Conservation (phyloP, 108 stramenopile species). For the Schizochytrium sp. region DNA sequence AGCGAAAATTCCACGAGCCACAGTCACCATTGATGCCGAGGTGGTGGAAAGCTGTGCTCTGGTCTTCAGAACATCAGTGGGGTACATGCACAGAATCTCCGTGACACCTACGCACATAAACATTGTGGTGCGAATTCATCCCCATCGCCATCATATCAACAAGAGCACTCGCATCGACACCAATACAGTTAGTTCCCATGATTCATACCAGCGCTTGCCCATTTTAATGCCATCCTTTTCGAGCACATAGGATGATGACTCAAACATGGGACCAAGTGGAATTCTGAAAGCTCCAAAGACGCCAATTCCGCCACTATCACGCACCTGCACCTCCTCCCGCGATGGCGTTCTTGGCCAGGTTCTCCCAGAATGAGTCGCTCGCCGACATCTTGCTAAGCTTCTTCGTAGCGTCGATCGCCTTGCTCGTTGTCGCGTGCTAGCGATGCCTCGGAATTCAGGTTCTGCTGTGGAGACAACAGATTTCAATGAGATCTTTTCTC, state of each 20-base stretch:
- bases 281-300: background rate
- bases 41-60: conserved; percentile 67
- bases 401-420: too few species aligned
- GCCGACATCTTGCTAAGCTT: background rate
- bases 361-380: conserved; percentile 44
- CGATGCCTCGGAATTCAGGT: too few species aligned
- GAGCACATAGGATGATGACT: too few species aligned
- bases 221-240: too few species aligned
- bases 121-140: background rate
- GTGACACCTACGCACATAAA: conserved; percentile 29
- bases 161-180: background rate
- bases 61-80: conserved; percentile 70
- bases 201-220: too few species aligned
- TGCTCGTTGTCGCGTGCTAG: too few species aligned
- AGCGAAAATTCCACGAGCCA: conserved; percentile 62
- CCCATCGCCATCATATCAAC: background rate
- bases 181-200: too few species aligned
- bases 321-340: conserved; percentile 67
- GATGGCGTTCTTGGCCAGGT: conserved; percentile 65
- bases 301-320: background rate
- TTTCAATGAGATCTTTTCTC: too few species aligned
- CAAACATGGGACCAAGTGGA: too few species aligned
- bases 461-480: too few species aligned
- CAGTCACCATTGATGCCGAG: conserved; percentile 64
- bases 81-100: conserved; percentile 71